A percentile compares a stretch with the other conserved stretches of the same genome.
Conservation (phyloP, 139 green algal genomes). For the Yamagishiella unicocca region DNA sequence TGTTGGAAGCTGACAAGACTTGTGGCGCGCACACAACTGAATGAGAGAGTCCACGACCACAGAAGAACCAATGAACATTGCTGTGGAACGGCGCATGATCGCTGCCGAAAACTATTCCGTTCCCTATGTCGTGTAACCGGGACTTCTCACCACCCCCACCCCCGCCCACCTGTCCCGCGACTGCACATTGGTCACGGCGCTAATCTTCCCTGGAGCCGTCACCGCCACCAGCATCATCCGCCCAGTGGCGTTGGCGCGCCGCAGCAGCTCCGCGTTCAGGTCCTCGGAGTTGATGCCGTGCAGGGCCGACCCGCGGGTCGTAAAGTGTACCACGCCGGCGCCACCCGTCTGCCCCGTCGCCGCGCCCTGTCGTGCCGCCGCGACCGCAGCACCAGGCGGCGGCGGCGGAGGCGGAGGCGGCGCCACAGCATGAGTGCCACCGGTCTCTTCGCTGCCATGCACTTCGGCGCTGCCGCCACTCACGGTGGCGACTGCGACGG, state of each 20-base stretch:
- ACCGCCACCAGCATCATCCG: conserved; percentile 9
- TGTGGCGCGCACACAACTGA: too few species aligned
- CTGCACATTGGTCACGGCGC: conserved; percentile 3
- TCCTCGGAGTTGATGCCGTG: conserved; percentile 53
- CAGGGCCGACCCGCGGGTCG: conserved; percentile 22
- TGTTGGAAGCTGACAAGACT: too few species aligned
- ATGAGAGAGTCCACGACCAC: too few species aligned
- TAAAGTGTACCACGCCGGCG: conserved; percentile 39
- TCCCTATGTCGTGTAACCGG: too few species aligned
- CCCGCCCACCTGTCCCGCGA: conserved; percentile 5
- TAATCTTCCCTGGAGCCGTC: background rate
- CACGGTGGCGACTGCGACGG: too few species aligned
- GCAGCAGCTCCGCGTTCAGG: conserved; percentile 48
- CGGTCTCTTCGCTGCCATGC: too few species aligned
- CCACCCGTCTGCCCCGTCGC: background rate
- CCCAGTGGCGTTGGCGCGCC: conserved; percentile 12
- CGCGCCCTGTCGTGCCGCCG: background rate
- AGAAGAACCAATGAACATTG: too few species aligned
- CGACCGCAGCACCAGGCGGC: background rate
- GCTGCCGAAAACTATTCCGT: too few species aligned
- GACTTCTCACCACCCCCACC: background rate
- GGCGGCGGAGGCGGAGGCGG: too few species aligned
- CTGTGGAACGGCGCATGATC: too few species aligned
- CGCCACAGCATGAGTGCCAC: too few species aligned
- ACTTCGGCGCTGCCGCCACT: too few species aligned